These are phyloP conservation scores for Candida sphagnicola DNA, from an alignment of 805 yeast genomes.

Conservation along the genomic window DNA sequence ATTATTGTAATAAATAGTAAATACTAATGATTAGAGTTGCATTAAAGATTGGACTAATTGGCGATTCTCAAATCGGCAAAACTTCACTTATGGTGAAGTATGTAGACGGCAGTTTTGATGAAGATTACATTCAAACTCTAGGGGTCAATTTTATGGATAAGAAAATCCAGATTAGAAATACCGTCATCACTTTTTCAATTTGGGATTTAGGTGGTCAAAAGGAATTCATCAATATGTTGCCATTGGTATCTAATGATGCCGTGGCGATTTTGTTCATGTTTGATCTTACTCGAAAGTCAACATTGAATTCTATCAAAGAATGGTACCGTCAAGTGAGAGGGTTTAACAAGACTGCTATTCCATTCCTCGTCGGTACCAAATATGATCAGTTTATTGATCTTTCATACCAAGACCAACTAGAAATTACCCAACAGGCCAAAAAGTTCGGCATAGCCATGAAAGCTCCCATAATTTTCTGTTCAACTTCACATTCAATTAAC, in stretches of 20 bases:
- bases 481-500: slow-evolving; percentile 88
- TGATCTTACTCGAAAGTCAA: slow-evolving; percentile 82
- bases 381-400: slow-evolving; percentile 82
- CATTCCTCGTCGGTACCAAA: slow-evolving; percentile 89
- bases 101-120: slow-evolving; percentile 92
- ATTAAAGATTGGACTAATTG: slow-evolving; percentile 85
- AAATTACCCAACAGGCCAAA: slow-evolving; percentile 77
- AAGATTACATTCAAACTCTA: slow-evolving; percentile 85
- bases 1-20: too few relatives aligned
- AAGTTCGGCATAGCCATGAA: slow-evolving; percentile 87
- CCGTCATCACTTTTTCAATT: slow-evolving; percentile 84
- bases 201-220: slow-evolving; percentile 97
- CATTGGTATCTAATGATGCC: slow-evolving; percentile 87
- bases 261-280: slow-evolving; percentile 86
- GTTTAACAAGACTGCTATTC: slow-evolving; percentile 85
- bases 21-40: too few relatives aligned
- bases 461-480: slow-evolving; percentile 79
- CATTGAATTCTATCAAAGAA: slow-evolving; percentile 83
- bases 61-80: slow-evolving; percentile 95
- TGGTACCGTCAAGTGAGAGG: slow-evolving; percentile 95
- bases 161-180: slow-evolving; percentile 74
- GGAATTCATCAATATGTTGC: slow-evolving; percentile 93
- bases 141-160: slow-evolving; percentile 97
- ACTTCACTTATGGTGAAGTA: slow-evolving; percentile 95
- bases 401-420: slow-evolving; percentile 76